These are phyloP conservation scores for Poa pratensis DNA, from an alignment of 176 grass and related monocot genomes.

Conservation along the genomic window DNA sequence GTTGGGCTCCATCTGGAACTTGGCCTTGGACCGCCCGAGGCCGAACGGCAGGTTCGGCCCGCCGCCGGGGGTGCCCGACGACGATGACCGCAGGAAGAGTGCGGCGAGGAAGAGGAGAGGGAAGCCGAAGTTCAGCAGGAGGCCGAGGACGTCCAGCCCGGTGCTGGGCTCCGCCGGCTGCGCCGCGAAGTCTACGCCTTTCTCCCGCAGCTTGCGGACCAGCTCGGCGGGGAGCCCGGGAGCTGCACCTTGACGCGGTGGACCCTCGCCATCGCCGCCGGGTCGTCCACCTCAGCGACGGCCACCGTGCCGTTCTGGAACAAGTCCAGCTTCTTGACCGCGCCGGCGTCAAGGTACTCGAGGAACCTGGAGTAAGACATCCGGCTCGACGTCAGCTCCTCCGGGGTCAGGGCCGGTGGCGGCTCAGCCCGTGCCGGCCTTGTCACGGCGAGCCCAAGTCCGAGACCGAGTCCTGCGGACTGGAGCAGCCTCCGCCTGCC, in stretches of 20 bases:
- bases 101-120: constrained; percentile 66
- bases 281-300: constrained; percentile 67
- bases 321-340: constrained; percentile 66
- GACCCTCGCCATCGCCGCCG: constrained; percentile 27
- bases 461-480: constrained; percentile 49
- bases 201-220: constrained; percentile 67
- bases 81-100: constrained; percentile 46
- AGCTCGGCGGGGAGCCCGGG: constrained; percentile 58
- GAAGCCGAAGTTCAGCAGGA: constrained; percentile 59
- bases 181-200: constrained; percentile 66
- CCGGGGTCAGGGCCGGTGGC: constrained; percentile 13
- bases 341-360: constrained; percentile 68
- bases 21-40: constrained; percentile 71
- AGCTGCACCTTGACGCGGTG: constrained; percentile 79
- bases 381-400: constrained; percentile 58
- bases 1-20: constrained; percentile 92
- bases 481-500: constrained; percentile 60
- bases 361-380: constrained; percentile 82
- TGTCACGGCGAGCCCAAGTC: constrained; percentile 39
- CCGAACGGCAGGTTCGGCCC: constrained; percentile 67
- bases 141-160: constrained; percentile 55
- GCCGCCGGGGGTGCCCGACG: constrained; percentile 27
- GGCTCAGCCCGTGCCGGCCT: constrained; percentile 35
- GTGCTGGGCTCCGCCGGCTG: constrained; percentile 55
- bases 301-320: constrained; percentile 75